Conservation (phyloP, 2,329 filamentous ascomycete genomes). For the Aureobasidium melanogenum region DNA sequence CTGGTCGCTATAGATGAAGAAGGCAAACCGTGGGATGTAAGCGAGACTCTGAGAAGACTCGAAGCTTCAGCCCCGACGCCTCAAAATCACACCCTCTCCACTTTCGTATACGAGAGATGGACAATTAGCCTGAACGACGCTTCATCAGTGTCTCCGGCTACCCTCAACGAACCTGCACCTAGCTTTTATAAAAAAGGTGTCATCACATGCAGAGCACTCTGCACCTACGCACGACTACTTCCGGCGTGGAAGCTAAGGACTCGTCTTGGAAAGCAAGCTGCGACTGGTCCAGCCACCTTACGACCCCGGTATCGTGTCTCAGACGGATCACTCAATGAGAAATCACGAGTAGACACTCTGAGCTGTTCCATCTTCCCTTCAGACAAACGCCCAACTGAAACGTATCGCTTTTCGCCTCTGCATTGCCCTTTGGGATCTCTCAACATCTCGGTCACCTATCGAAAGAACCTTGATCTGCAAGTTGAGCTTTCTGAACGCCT, state of each 20-base stretch:
- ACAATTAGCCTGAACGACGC: conserved; percentile 67
- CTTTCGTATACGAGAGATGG: conserved; percentile 88
- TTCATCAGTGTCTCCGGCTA: conserved; percentile 44
- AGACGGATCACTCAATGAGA: conserved; percentile 40
- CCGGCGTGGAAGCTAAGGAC: conserved; percentile 82
- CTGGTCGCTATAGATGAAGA: conserved; percentile 80
- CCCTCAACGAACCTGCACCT: conserved; percentile 56
- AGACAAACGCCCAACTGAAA: conserved; percentile 46
- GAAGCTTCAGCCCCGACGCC: conserved; percentile 39
- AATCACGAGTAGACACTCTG: conserved; percentile 56
- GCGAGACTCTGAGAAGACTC: conserved; percentile 67
- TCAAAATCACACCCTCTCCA: conserved; percentile 42
- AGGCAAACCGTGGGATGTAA: conserved; percentile 87
- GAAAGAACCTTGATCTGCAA: conserved; percentile 81
- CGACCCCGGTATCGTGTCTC: conserved; percentile 73
- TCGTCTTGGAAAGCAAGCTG: conserved; percentile 59
- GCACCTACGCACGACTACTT: conserved; percentile 69
- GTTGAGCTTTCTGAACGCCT: conserved; percentile 87
- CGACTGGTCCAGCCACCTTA: conserved; percentile 49
- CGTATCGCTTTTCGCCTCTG: conserved; percentile 72
- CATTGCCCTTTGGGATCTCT: conserved; percentile 82
- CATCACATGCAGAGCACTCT: conserved; percentile 84
- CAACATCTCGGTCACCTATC: conserved; percentile 72
- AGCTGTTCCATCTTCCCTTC: conserved; percentile 60
- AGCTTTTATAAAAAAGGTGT: conserved; percentile 97